Base-by-base conservation (phyloP, 116 monocot genomes). In the Posidonia oceanica region DNA sequence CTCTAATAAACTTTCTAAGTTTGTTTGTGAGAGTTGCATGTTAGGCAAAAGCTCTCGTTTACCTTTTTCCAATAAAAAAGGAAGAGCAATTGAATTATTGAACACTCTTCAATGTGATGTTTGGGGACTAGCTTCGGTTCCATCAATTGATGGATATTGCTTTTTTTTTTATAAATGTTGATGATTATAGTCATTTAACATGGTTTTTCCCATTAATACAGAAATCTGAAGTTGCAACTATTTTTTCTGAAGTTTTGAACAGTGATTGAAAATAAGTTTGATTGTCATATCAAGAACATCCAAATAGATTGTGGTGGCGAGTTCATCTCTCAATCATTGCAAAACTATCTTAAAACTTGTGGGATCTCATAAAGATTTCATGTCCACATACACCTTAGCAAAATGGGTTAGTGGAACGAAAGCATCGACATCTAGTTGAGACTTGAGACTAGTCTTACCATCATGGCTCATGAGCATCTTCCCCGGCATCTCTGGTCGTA, bases 161-260 rank as follows among this genome's bases (percentile, higher is more conserved):
- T 73, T 51, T 64, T 64, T 0, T 29, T 64, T 3, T 54, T 14
- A 21, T 63, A 0, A 22, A 64, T 73, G 64, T 64, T 23, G 73
- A 75, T 69, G 61, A 51, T 52, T 69, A 29, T 61, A 55, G 10
- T 39, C 6, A 38, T 15, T 69, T 54, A 11, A 40, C 40, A 12
- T 75, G 75, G 75, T 61, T 69, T 18, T 75, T 48, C 61, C 61
- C 61, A 40, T 52, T 75, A 15, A 23, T 7, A 39, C 3, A 7
- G 7, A 68, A 69, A 61, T 69, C 68, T 16, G 69, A 75, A 51
- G 39, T 62, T 11, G 1, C 18, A 52, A 15, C 6, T 57, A 14
- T 39, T 39, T 5, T 69, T 69, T 68, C 22, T 8, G 54, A 22
- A 52, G 6, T 69, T 75, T 44, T 20, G 62, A 16, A 14, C 20